phyloP scores from a whole-genome alignment of 208 protist species.

The Acanthamoeba lugdunensis region DNA sequence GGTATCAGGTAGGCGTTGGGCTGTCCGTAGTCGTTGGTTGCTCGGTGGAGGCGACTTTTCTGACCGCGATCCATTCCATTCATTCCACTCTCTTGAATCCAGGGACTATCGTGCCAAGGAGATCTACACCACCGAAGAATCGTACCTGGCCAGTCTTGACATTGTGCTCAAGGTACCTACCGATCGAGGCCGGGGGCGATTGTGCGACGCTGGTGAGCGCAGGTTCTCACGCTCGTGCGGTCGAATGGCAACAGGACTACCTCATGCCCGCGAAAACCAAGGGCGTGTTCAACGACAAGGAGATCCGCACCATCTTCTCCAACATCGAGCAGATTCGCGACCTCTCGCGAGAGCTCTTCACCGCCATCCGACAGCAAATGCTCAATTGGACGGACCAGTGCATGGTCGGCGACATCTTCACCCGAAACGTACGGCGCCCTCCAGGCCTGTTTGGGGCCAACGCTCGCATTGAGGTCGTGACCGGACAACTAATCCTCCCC shows the following conservation, averaged over 20 bases:
- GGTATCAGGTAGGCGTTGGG: not conserved
- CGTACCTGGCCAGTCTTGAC: conserved; percentile 12
- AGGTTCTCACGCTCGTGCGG: no score
- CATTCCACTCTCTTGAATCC: not conserved
- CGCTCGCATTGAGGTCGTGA: no score
- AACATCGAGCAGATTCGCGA: conserved; percentile 58
- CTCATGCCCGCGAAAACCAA: not conserved
- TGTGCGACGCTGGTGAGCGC: no score
- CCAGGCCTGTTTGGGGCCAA: no score
- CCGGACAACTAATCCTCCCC: no score
- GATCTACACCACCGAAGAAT: conserved; percentile 46
- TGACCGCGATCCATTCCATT: not conserved
- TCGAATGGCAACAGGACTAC: not conserved
- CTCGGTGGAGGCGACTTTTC: no score
- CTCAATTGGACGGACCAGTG: not conserved
- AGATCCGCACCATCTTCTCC: conserved; percentile 15
- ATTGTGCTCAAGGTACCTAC: not conserved
- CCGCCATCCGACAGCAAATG: conserved; percentile 22
- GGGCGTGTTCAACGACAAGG: conserved; percentile 7
- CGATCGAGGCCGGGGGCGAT: no score
- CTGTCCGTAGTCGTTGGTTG: not conserved
- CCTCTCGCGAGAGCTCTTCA: conserved; percentile 12
- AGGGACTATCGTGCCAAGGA: conserved; percentile 45
- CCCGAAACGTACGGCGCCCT: not conserved
- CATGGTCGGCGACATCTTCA: conserved; percentile 25